These are phyloP conservation scores for Botrytis hyacinthi DNA, from an alignment of 2,329 filamentous ascomycete species.

Conservation along the genomic window DNA sequence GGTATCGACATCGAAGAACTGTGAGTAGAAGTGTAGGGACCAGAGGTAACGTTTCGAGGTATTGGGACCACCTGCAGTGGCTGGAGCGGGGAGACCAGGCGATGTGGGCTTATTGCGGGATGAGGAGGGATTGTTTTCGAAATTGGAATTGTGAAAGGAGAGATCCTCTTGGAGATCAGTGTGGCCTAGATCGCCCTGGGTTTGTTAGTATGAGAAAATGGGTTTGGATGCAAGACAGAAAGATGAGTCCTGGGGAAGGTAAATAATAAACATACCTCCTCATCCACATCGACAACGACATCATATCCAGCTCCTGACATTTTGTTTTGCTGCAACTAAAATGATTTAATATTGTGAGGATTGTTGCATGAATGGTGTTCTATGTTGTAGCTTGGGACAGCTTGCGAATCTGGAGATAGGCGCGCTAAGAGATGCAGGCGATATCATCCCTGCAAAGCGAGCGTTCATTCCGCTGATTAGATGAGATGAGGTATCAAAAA, in stretches of 20 bases:
- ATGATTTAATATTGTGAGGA: neutral
- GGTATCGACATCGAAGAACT: constrained; percentile 98
- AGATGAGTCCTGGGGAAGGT: neutral
- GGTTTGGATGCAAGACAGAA: constrained; percentile 16
- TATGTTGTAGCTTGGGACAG: constrained; percentile 27
- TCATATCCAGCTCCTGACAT: constrained; percentile 73
- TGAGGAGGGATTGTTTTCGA: constrained; percentile 57
- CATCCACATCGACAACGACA: constrained; percentile 95
- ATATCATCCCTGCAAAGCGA: constrained; percentile 12
- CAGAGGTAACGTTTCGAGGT: constrained; percentile 83
- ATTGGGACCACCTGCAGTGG: constrained; percentile 48
- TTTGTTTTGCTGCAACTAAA: constrained; percentile 12
- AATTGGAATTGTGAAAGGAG: constrained; percentile 95
- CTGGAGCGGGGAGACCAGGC: constrained; percentile 55
- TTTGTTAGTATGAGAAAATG: constrained; percentile 18
- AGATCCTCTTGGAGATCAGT: constrained; percentile 98
- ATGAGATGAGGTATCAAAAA: neutral
- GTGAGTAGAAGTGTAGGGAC: constrained; percentile 89
- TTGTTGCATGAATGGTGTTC: neutral
- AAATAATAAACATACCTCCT: constrained; percentile 63
- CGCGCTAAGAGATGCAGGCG: constrained; percentile 19
- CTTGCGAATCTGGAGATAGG: constrained; percentile 27
- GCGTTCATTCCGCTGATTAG: neutral
- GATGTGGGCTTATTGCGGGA: constrained; percentile 42
- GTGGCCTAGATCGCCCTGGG: constrained; percentile 91